These are phyloP conservation scores for Lagenidium giganteum DNA, from an alignment of 352 stramenopile genomes.

Conservation along the genomic window DNA sequence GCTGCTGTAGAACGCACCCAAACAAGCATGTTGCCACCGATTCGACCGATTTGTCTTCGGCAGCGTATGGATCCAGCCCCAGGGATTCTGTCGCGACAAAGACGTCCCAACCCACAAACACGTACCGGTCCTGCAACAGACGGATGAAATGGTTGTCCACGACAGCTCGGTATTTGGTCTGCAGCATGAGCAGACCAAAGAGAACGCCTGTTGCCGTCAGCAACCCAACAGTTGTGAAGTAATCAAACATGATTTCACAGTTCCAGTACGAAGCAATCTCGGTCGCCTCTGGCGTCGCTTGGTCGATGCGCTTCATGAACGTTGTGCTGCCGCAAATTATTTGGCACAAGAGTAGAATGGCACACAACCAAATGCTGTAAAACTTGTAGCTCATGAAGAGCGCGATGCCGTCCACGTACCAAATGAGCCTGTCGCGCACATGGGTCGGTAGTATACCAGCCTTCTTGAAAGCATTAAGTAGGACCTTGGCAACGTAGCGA, in stretches of 20 bases:
- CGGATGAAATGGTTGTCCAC: slow-evolving; percentile 15
- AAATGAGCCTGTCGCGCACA: slow-evolving; percentile 9
- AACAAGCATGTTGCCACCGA: slow-evolving; percentile 4
- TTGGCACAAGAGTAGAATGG: too few species aligned
- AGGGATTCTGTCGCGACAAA: slow-evolving; percentile 16
- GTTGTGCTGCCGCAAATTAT: too few species aligned
- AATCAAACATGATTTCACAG: slow-evolving; percentile 24
- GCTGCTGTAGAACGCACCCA: slow-evolving; percentile 3
- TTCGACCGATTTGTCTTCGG: slow-evolving; percentile 8
- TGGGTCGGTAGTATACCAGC: not conserved
- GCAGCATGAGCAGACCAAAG: slow-evolving; percentile 3
- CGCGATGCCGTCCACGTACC: slow-evolving; percentile 6
- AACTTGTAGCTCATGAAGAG: slow-evolving; percentile 18
- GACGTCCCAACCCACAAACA: slow-evolving; percentile 14
- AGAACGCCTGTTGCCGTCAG: slow-evolving; percentile 6
- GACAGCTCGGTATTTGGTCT: slow-evolving; percentile 11
- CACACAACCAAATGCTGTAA: slow-evolving; percentile 10
- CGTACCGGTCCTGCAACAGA: slow-evolving; percentile 21
- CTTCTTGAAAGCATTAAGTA: slow-evolving; percentile 8
- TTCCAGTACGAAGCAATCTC: slow-evolving; percentile 19
- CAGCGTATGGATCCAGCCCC: slow-evolving; percentile 13
- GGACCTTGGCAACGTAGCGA: slow-evolving; percentile 7
- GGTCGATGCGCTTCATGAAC: not conserved
- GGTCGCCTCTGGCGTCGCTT: slow-evolving; percentile 10
- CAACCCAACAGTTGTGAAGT: slow-evolving; percentile 20